These are phyloP conservation scores for Saccharomyces kudriavzevii DNA, from an alignment of 805 yeast species.

Conservation along the genomic window DNA sequence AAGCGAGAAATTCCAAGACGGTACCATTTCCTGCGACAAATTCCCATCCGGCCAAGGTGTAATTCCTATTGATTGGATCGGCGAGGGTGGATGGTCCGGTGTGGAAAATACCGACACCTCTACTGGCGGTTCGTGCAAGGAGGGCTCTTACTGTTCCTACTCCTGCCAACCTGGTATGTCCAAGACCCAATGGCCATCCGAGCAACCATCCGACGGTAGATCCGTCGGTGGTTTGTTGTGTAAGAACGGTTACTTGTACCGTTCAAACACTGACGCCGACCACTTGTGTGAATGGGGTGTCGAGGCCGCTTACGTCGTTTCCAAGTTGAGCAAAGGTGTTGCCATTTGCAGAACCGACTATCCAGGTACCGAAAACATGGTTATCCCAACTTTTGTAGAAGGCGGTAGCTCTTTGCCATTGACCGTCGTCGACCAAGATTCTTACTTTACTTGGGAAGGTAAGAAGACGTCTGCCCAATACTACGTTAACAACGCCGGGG, in stretches of 20 bases:
- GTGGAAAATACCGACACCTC: constrained; percentile 41
- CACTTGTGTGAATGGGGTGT: constrained; percentile 88
- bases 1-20: constrained; percentile 54
- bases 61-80: constrained; percentile 49
- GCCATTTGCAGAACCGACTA: constrained; percentile 97
- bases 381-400: constrained; percentile 74
- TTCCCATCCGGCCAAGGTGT: constrained; percentile 77
- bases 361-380: constrained; percentile 99
- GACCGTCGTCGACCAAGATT: constrained; percentile 70
- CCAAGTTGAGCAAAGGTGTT: constrained; percentile 56
- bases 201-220: constrained; percentile 84
- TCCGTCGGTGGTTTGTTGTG: constrained; percentile 92
- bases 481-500: constrained; percentile 96
- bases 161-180: constrained; percentile 99
- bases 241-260: constrained; percentile 77
- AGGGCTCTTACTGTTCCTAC: constrained; percentile 93
- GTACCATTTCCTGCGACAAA: constrained; percentile 54
- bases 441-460: constrained; percentile 80
- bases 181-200: constrained; percentile 94
- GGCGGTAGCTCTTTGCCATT: constrained; percentile 63
- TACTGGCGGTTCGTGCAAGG: constrained; percentile 61
- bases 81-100: constrained; percentile 43
- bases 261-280: constrained; percentile 58
- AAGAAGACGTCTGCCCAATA: constrained; percentile 86
- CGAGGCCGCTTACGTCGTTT: constrained; percentile 60